Base-by-base conservation (phyloP, 306 rosid genomes). In the Aeschynomene evenia region DNA sequence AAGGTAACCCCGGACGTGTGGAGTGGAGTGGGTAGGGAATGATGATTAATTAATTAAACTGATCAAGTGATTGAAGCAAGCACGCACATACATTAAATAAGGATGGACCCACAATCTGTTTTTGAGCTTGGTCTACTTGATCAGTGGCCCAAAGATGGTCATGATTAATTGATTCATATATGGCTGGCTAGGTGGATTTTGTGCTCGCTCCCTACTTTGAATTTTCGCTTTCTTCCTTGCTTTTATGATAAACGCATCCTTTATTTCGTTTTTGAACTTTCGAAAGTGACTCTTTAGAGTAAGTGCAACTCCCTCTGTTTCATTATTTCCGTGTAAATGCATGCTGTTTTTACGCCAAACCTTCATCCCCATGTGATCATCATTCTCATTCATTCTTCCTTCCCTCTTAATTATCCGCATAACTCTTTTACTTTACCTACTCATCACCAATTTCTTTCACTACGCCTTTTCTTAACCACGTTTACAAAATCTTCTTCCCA, bases 101-200 rank as follows among this genome's bases (percentile, higher is more conserved):
- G 4, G 6, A 0, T 19, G 87, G 85, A 13, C 90, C 90, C 90
- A 82, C 87, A 10, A 56, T 73, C 86, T 78, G 91, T 63, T 71
- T 15, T 71, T 82, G 82, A 79, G 85, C 73, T 80, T 62, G 80
- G 86, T 83, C 84, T 65, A 78, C 71, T 73, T 82, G 78, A 68
- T 68, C 80, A 57, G 81, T 78, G 81, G 84, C 69, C 77, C 82
- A 76, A 56, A 72, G 75, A 63, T 86, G 75, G 71, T 71, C 80
- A 72, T 75, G 75, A 78, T 77, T 82, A 81, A 64, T 77, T 82
- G 77, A 64, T 63, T 60, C 54, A 81, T 77, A 62, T 65, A 53
- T 73, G 48, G 61, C 56, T 73, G 48, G 61, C 56, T 48, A 37
- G 46, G 69, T 75, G 36, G 60, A 71, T 80, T 60, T 43, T 71